phyloP scores from a whole-genome alignment of 2,329 filamentous ascomycete species.

The Karstenula rhodostoma region DNA sequence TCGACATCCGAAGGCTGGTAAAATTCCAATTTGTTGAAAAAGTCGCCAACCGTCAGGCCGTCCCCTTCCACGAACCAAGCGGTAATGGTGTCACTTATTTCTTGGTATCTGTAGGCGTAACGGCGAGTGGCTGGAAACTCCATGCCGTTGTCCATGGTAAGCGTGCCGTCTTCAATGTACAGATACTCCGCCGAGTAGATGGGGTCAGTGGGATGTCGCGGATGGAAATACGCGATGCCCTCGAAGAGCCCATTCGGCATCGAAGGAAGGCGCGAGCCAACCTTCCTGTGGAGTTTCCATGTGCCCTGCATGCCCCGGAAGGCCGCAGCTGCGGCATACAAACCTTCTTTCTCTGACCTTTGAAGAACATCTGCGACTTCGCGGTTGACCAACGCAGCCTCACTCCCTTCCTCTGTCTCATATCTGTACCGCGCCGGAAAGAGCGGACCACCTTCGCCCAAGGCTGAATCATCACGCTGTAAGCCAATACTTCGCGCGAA shows the following conservation, averaged over 20 bases:
- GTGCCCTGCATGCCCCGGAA: constrained; percentile 75
- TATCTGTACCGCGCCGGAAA: constrained; percentile 45
- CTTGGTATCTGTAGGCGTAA: constrained; percentile 77
- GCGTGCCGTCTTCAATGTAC: constrained; percentile 71
- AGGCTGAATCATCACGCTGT: constrained; percentile 48
- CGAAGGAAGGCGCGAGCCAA: constrained; percentile 62
- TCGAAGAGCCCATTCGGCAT: constrained; percentile 71
- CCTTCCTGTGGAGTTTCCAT: constrained; percentile 70
- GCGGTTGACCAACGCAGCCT: constrained; percentile 56
- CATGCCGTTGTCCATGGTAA: constrained; percentile 65
- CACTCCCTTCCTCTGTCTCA: constrained; percentile 39
- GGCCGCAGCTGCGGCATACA: constrained; percentile 70
- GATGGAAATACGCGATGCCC: constrained; percentile 71
- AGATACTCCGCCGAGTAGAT: constrained; percentile 65
- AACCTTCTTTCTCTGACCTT: constrained; percentile 54
- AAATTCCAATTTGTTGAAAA: constrained; percentile 80
- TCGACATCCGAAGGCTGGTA: constrained; percentile 40
- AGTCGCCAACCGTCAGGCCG: constrained; percentile 74
- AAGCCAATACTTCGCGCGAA: constrained; percentile 69
- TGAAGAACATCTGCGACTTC: constrained; percentile 55
- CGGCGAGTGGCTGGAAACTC: constrained; percentile 69
- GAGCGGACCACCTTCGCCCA: constrained; percentile 59
- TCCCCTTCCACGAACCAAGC: constrained; percentile 79
- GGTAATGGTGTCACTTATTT: constrained; percentile 66
- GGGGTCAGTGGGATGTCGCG: constrained; percentile 63